phyloP scores from a whole-genome alignment of 2,329 filamentous ascomycete species.

The Nemania sp. region DNA sequence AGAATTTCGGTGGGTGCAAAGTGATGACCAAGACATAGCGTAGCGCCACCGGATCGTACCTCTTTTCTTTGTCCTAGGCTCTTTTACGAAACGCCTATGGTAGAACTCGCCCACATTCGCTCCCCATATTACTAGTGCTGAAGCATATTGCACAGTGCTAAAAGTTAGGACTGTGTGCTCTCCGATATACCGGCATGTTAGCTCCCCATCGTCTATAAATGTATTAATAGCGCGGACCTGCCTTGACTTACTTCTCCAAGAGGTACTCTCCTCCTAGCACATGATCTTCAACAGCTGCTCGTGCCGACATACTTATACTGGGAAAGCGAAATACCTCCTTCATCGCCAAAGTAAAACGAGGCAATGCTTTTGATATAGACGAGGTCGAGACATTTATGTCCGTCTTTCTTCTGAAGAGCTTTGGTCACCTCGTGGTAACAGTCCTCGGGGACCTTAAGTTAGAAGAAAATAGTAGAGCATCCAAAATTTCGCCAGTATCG shows the following conservation, averaged over 20 bases:
- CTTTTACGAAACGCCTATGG: background rate
- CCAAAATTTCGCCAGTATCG: background rate
- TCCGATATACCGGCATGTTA: too few relatives aligned
- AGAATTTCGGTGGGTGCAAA: background rate
- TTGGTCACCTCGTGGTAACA: background rate
- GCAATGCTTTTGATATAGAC: background rate
- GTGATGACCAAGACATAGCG: background rate
- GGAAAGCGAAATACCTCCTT: background rate
- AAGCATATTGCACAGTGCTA: background rate
- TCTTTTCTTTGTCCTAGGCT: background rate
- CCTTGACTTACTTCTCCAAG: conserved; percentile 2
- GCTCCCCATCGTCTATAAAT: too few relatives aligned
- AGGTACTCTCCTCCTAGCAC: background rate
- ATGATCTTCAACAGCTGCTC: background rate
- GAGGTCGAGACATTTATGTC: background rate
- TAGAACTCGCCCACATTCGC: background rate
- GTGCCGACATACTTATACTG: background rate
- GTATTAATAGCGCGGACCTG: too few relatives aligned
- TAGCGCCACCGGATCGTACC: background rate
- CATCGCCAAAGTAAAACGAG: background rate
- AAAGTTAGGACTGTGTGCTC: background rate
- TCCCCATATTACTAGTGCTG: too few relatives aligned
- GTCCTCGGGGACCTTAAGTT: background rate
- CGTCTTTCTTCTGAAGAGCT: background rate
- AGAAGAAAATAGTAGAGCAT: background rate